Conservation (phyloP, 108 stramenopile genomes). For the Discostella pseudostelligera region DNA sequence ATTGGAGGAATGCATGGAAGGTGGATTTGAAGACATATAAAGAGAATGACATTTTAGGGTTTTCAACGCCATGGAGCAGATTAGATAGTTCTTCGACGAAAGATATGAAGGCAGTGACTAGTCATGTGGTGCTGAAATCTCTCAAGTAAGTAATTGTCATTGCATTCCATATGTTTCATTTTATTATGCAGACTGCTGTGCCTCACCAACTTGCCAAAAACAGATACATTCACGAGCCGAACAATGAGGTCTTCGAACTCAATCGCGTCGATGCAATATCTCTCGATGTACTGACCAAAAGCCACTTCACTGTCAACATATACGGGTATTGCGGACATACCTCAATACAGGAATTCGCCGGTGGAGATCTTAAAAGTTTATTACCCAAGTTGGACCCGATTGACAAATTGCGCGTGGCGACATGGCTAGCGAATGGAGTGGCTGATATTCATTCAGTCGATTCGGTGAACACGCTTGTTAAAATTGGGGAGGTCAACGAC, state of each 20-base stretch:
- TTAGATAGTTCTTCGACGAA: not conserved
- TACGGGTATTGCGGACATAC: conserved; percentile 73
- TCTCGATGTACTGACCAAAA: conserved; percentile 70
- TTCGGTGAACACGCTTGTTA: not conserved
- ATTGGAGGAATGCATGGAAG: conserved; percentile 56
- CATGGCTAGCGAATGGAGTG: conserved; percentile 63
- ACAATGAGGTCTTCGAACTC: conserved; percentile 73
- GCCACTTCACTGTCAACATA: conserved; percentile 64
- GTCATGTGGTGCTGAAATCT: conserved; percentile 38
- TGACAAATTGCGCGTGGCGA: conserved; percentile 65
- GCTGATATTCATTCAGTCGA: conserved; percentile 72
- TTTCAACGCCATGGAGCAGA: no score
- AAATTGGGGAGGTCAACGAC: not conserved
- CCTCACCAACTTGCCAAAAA: not conserved
- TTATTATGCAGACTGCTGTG: not conserved
- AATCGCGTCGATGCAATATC: conserved; percentile 84
- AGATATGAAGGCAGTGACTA: conserved; percentile 2
- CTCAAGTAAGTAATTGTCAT: conserved; percentile 37
- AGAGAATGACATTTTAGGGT: no score
- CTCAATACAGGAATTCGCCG: conserved; percentile 51
- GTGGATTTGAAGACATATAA: conserved; percentile 24
- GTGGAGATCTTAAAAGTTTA: conserved; percentile 36
- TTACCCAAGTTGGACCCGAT: conserved; percentile 28
- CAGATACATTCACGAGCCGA: conserved; percentile 41
- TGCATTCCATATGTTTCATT: not conserved